These are phyloP conservation scores for Ascochyta rabiei DNA, from an alignment of 2,329 filamentous ascomycete species.

Conservation along the genomic window DNA sequence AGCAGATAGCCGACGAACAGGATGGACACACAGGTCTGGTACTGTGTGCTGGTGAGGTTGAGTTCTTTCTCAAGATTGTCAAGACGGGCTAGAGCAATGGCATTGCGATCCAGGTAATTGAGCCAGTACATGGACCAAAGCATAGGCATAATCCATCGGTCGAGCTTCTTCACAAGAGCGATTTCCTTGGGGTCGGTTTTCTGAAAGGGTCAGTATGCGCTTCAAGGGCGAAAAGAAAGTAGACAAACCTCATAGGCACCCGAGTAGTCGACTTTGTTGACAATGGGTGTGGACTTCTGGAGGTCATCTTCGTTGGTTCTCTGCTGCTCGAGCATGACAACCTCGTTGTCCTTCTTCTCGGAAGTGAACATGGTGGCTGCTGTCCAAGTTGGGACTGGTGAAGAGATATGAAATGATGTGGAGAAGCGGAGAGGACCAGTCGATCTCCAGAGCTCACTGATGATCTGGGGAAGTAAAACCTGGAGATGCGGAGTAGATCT, in stretches of 20 bases:
- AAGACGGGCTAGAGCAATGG: slow-evolving; percentile 70
- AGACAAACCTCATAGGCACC: slow-evolving; percentile 35
- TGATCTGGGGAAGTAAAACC: slow-evolving; percentile 35
- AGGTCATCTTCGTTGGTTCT: slow-evolving; percentile 29
- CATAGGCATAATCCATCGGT: slow-evolving; percentile 69
- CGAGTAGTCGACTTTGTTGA: slow-evolving; percentile 40
- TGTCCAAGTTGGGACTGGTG: background rate
- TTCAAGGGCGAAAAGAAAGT: background rate
- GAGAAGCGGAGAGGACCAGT: slow-evolving; percentile 19
- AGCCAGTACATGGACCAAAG: slow-evolving; percentile 77
- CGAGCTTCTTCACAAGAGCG: slow-evolving; percentile 66
- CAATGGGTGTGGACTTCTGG: slow-evolving; percentile 29
- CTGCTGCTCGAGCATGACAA: slow-evolving; percentile 36
- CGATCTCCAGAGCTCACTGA: slow-evolving; percentile 25
- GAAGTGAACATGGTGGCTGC: slow-evolving; percentile 22
- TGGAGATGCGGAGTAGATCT: slow-evolving; percentile 24
- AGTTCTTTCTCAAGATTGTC: slow-evolving; percentile 67
- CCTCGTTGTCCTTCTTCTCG: slow-evolving; percentile 31
- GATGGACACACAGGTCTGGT: slow-evolving; percentile 59
- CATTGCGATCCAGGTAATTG: slow-evolving; percentile 74
- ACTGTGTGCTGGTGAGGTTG: slow-evolving; percentile 62
- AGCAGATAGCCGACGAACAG: slow-evolving; percentile 61
- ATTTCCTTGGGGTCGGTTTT: slow-evolving; percentile 46
- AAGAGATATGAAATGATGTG: slow-evolving; percentile 2
- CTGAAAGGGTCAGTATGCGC: slow-evolving; percentile 1